These are phyloP conservation scores for Gymnopilus junonius DNA, from an alignment of 768 basidiomycete genomes.

Conservation along the genomic window DNA sequence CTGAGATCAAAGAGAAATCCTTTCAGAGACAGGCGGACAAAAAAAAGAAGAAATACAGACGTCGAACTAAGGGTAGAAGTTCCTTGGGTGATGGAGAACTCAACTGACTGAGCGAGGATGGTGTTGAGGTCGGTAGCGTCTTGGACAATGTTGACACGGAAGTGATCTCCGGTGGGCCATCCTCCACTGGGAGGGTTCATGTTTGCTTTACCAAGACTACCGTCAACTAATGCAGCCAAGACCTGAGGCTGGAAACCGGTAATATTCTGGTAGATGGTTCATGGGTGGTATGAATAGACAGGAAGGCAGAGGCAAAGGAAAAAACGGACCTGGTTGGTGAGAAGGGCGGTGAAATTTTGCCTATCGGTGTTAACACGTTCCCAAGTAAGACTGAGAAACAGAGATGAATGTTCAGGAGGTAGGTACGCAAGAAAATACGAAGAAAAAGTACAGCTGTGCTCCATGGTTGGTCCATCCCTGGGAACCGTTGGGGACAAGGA, in stretches of 20 bases:
- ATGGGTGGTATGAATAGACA: not conserved
- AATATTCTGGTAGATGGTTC: conserved; percentile 33
- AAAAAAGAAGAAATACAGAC: conserved; percentile 23
- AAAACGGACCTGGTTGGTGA: conserved; percentile 62
- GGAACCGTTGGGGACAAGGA: conserved; percentile 52
- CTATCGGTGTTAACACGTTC: conserved; percentile 67
- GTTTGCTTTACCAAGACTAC: conserved; percentile 38
- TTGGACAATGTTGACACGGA: conserved; percentile 74
- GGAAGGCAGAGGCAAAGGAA: not conserved
- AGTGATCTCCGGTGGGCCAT: conserved; percentile 63
- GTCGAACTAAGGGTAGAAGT: conserved; percentile 20
- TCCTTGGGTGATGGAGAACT: conserved; percentile 52
- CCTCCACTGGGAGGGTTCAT: conserved; percentile 64
- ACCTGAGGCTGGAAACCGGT: conserved; percentile 44
- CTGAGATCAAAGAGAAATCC: not conserved
- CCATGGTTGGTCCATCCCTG: conserved; percentile 64
- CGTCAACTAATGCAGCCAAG: conserved; percentile 60
- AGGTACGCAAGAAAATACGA: not conserved
- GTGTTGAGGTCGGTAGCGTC: conserved; percentile 46
- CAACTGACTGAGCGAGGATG: conserved; percentile 73
- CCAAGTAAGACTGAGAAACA: conserved; percentile 58
- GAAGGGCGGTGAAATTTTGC: conserved; percentile 66
- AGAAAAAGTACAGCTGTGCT: conserved; percentile 44
- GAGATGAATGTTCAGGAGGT: not conserved
- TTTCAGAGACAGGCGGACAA: not conserved